Evolutionary conservation across 1,284 basidiomycete genomes (phyloP), one percentile per base, ranked within the genome.

Genomic region (Apiotrichum veenhuisii): DNA sequence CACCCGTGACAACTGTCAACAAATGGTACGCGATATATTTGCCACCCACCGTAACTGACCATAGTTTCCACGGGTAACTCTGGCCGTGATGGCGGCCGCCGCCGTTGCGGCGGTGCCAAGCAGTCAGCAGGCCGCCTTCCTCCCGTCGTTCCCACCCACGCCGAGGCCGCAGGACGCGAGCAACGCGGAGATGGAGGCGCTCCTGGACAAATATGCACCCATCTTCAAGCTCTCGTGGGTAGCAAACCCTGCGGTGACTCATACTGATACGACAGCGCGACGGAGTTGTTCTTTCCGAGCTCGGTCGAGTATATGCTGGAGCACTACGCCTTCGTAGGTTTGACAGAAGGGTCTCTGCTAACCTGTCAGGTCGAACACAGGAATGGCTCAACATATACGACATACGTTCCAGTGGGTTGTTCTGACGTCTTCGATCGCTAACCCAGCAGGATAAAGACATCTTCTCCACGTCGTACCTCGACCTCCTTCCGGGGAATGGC

Each of bases 301-400:
- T 69, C 71, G 12, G 65, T 76, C 33, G 64, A 72, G 27, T 76
- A 69, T 56, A 74, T 76, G 74, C 47, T 76, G n/a, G 58, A 68
- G 8, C 68, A 70, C 46, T 76, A 70, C 49, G 59, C 50, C 41
- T 68, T 59, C 55, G 50, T 52, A 14, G 3, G 41, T 14, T 62
- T n/a, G n/a, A n/a, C n/a, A n/a, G n/a, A 25, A 67, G 25, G 61
- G 47, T 22, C 15, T 47, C n/a, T 48, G 20, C 37, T 25, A 7
- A 20, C 20, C 12, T 22, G 23, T 8, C 37, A 67, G 66, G 50
- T 63, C n/a, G 63, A 64, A 43, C 44, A 58, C 38, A 23, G 44
- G 33, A 59, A 65, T 23, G 64, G 64, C 20, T 56, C 55, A 3
- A 38, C 30, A 11, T 53, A 48, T 18, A 57, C 55, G 3, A 38